These are phyloP conservation scores for Magnolia kwangsiensis DNA, from an alignment of 164 flowering plant species.

Conservation along the genomic window DNA sequence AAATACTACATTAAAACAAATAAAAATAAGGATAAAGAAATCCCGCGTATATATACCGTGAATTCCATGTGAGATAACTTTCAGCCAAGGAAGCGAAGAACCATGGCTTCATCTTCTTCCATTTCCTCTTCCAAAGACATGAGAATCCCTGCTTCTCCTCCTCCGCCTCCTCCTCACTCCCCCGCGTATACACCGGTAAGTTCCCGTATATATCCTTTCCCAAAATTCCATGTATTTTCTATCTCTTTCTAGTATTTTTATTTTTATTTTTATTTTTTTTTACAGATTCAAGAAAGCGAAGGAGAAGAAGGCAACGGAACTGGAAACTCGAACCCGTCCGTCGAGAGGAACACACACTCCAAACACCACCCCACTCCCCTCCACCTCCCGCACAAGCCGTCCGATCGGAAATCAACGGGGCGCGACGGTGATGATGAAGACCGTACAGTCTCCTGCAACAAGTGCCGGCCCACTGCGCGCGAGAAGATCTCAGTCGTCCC, in stretches of 20 bases:
- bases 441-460: constrained; percentile 67
- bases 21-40: background rate
- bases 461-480: constrained; percentile 70
- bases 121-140: constrained; percentile 27
- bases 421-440: constrained; percentile 16
- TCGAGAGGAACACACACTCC: background rate
- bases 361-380: constrained; percentile 58
- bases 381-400: constrained; percentile 13
- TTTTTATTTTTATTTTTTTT: constrained; percentile 9
- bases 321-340: constrained; percentile 9
- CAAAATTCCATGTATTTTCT: background rate
- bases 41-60: background rate
- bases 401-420: background rate
- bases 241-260: background rate
- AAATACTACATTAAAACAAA: background rate
- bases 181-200: constrained; percentile 62
- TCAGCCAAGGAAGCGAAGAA: background rate
- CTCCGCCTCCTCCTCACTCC: constrained; percentile 34
- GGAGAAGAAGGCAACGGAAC: constrained; percentile 15
- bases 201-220: background rate
- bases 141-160: constrained; percentile 24
- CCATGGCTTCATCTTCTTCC: constrained; percentile 34
- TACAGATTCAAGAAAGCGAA: constrained; percentile 50
- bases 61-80: background rate
- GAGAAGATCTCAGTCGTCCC: constrained; percentile 79